Evolutionary conservation across 2,329 filamentous ascomycete species (phyloP).

Genomic region (Neonectria coccinea): DNA sequence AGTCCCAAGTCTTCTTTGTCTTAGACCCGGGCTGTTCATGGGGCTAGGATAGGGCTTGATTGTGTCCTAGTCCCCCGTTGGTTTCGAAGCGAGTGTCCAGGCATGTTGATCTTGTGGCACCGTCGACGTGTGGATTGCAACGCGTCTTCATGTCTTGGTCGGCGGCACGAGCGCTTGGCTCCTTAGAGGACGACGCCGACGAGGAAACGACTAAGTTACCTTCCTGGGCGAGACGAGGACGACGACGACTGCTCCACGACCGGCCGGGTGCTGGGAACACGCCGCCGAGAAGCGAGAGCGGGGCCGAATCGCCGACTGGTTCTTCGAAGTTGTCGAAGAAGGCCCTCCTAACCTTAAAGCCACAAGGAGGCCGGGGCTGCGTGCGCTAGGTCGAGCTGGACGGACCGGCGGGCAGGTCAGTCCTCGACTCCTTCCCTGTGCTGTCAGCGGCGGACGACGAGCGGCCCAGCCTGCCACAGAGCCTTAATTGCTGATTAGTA

Average conservation of each 20-base stretch:
- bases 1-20: not conserved
- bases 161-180: constrained; percentile 43
- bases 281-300: constrained; percentile 36
- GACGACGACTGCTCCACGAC: constrained; percentile 32
- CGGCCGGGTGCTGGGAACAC: constrained; percentile 39
- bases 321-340: constrained; percentile 18
- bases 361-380: constrained; percentile 19
- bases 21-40: not conserved
- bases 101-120: constrained; percentile 19
- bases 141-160: constrained; percentile 18
- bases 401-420: not conserved
- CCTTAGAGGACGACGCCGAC: constrained; percentile 25
- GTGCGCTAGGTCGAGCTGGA: constrained; percentile 20
- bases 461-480: not conserved
- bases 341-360: constrained; percentile 25
- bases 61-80: not conserved
- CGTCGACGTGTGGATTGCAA: constrained; percentile 8
- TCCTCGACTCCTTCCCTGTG: not conserved
- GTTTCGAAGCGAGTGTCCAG: constrained; percentile 8
- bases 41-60: not conserved
- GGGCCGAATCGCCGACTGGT: constrained; percentile 34
- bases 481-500: not conserved
- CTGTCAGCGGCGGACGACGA: not conserved
- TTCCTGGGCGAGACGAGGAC: constrained; percentile 13
- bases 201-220: constrained; percentile 23